These are phyloP conservation scores for Fraxinus latifolia DNA, from an alignment of 305 asterid genomes.

Conservation along the genomic window DNA sequence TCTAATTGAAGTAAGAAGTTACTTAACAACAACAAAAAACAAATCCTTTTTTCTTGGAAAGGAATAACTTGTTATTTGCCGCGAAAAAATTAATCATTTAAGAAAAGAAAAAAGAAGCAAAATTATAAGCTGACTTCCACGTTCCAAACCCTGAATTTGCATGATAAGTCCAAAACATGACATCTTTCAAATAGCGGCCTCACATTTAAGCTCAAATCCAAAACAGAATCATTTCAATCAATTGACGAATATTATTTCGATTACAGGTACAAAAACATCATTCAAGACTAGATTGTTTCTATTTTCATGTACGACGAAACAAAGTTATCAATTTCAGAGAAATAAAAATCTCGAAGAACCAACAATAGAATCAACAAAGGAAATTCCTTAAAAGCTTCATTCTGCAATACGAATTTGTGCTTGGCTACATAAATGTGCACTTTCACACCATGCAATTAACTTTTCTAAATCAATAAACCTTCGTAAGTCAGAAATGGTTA, in stretches of 20 bases:
- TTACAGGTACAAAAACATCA: not conserved
- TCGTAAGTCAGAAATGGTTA: not conserved
- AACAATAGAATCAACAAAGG: not conserved
- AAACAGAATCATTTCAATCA: not conserved
- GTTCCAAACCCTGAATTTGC: not conserved
- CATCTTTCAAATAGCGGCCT: not conserved
- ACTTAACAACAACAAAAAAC: not conserved
- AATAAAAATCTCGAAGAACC: not conserved
- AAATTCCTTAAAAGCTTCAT: not conserved
- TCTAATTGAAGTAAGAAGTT: not conserved
- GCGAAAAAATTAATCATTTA: not conserved
- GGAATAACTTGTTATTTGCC: not conserved
- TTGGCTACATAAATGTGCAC: conserved; percentile 1
- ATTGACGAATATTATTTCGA: not conserved
- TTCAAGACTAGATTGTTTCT: conserved; percentile 2
- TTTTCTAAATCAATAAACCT: not conserved
- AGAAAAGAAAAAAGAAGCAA: not conserved
- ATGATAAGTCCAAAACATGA: not conserved
- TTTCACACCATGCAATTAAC: not conserved
- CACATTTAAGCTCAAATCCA: not conserved
- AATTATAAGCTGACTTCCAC: not conserved
- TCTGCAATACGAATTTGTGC: not conserved
- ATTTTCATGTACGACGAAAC: not conserved
- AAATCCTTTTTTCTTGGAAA: not conserved
- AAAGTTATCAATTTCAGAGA: conserved; percentile 1